These are phyloP conservation scores for Chaetothyriales sp. DNA, from an alignment of 2,329 filamentous ascomycete genomes.

Conservation along the genomic window DNA sequence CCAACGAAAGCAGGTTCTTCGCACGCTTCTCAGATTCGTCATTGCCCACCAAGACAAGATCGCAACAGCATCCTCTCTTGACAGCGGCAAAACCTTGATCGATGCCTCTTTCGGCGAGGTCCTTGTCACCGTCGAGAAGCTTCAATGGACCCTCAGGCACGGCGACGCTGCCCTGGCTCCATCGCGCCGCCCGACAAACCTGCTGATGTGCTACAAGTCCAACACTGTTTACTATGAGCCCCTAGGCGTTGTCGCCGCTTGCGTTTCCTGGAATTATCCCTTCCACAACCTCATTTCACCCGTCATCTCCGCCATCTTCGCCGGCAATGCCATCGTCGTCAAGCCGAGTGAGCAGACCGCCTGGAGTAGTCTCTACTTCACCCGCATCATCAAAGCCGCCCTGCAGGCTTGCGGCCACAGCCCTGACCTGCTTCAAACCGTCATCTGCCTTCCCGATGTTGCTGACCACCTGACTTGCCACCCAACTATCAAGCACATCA, in stretches of 20 bases:
- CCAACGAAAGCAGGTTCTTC: conserved; percentile 64
- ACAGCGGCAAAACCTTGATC: conserved; percentile 92
- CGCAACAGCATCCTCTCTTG: conserved; percentile 69
- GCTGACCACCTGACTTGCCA: conserved; percentile 76
- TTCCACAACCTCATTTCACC: conserved; percentile 93
- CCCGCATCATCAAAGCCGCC: conserved; percentile 62
- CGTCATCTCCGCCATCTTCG: conserved; percentile 77
- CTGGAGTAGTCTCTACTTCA: conserved; percentile 79
- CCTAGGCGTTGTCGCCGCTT: conserved; percentile 78
- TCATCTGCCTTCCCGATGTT: conserved; percentile 76
- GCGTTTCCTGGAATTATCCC: conserved; percentile 93
- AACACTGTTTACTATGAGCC: conserved; percentile 87
- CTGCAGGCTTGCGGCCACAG: conserved; percentile 72
- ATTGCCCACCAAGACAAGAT: conserved; percentile 83
- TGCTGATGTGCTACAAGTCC: conserved; percentile 90
- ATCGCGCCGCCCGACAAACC: conserved; percentile 65
- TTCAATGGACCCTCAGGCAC: conserved; percentile 85
- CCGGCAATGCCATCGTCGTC: conserved; percentile 81
- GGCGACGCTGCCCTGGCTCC: conserved; percentile 68
- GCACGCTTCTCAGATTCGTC: conserved; percentile 61
- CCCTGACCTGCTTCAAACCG: conserved; percentile 64
- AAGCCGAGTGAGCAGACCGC: conserved; percentile 93
- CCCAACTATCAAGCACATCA: conserved; percentile 70
- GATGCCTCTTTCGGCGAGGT: conserved; percentile 92
- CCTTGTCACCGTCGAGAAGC: conserved; percentile 81